Conservation (phyloP, 148 eudicot genomes). For the Polygonum aviculare region DNA sequence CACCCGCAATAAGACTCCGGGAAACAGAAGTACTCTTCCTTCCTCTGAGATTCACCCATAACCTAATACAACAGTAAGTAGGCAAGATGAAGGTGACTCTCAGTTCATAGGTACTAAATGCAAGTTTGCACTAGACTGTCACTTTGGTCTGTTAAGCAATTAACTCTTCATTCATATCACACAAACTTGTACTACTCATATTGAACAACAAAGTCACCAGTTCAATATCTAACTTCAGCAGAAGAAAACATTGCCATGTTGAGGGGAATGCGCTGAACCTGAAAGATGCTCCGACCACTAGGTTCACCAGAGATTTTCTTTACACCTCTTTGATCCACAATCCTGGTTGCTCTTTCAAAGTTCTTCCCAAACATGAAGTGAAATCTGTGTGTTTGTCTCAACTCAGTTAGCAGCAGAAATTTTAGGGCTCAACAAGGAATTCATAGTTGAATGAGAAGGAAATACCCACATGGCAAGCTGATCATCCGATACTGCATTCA, state of each 20-base stretch:
- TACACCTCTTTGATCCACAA: constrained; percentile 79
- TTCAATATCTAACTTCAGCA: neutral
- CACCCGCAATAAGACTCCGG: constrained; percentile 82
- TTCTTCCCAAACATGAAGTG: constrained; percentile 81
- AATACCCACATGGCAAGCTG: constrained; percentile 63
- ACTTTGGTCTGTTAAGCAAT: neutral
- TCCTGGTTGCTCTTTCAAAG: constrained; percentile 76
- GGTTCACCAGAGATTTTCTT: constrained; percentile 57
- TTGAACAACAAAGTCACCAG: neutral
- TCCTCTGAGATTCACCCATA: constrained; percentile 75
- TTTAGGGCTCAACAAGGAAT: neutral
- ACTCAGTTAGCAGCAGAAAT: neutral
- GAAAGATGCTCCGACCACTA: constrained; percentile 73
- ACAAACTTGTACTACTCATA: neutral
- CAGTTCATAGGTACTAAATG: too few species aligned
- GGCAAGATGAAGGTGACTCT: neutral
- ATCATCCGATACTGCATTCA: constrained; percentile 47
- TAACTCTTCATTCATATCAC: neutral
- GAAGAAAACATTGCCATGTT: neutral
- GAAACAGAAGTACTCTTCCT: constrained; percentile 82
- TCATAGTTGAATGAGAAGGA: neutral
- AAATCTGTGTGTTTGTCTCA: constrained; percentile 32
- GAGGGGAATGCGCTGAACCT: constrained; percentile 29
- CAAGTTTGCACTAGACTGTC: neutral
- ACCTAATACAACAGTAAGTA: constrained; percentile 29